A percentile compares a stretch with the other conserved stretches of the same genome.
Conservation (phyloP, 2,329 filamentous ascomycete species). For the Calonectria leucothoes region DNA sequence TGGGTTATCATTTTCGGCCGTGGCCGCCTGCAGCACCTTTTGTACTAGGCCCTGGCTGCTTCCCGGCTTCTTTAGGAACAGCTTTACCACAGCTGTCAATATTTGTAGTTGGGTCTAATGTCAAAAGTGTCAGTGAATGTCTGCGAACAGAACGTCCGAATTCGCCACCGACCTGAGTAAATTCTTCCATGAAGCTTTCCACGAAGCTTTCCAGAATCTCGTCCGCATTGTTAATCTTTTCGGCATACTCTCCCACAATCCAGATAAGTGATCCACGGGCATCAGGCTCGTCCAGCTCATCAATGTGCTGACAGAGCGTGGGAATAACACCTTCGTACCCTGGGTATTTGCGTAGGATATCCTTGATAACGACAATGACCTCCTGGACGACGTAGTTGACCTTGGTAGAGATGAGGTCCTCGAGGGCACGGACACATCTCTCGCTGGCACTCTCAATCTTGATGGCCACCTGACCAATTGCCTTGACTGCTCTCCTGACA, state of each 20-base stretch:
- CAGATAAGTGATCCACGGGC: conserved; percentile 93
- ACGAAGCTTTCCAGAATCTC: conserved; percentile 93
- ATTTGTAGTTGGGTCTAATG: conserved; percentile 94
- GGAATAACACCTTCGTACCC: conserved; percentile 99
- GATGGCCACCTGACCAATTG: conserved; percentile 97
- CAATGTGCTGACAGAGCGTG: conserved; percentile 94
- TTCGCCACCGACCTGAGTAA: conserved; percentile 77
- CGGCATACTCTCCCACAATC: conserved; percentile 99
- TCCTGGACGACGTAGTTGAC: conserved; percentile 99
- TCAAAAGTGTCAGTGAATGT: background rate
- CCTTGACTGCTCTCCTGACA: conserved; percentile 91
- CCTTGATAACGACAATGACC: conserved; percentile 98
- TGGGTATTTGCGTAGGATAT: conserved; percentile 97
- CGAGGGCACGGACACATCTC: conserved; percentile 92
- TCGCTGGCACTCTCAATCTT: conserved; percentile 97
- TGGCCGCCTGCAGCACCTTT: conserved; percentile 92
- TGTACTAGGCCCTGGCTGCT: conserved; percentile 92
- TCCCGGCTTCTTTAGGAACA: conserved; percentile 96
- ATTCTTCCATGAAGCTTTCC: conserved; percentile 95
- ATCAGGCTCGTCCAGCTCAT: conserved; percentile 94
- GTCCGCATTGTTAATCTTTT: conserved; percentile 99
- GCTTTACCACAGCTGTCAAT: conserved; percentile 94
- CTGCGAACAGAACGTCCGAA: background rate
- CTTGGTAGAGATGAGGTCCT: conserved; percentile 96
- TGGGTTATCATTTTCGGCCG: conserved; percentile 95